These are phyloP conservation scores for Camellia lanceoleosa DNA, from an alignment of 148 eudicot species.

Conservation along the genomic window DNA sequence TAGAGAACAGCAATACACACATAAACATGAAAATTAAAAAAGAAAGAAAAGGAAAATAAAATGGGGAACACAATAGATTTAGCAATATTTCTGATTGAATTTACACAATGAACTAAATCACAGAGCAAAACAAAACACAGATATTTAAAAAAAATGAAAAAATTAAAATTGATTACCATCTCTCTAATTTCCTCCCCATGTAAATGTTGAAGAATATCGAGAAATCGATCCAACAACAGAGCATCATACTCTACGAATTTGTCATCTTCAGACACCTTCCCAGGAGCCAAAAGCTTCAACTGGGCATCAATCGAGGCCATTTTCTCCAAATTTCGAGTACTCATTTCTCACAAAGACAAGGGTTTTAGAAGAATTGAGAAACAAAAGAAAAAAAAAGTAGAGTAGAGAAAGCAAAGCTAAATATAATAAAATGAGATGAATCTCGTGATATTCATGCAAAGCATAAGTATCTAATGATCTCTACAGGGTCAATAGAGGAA, in stretches of 20 bases:
- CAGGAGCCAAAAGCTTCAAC: conserved; percentile 65
- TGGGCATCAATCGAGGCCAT: conserved; percentile 84
- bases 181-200: conserved; percentile 27
- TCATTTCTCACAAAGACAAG: conserved; percentile 24
- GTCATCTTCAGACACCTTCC: conserved; percentile 78
- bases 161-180: conserved; percentile 38
- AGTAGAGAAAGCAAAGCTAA: no score
- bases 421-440: no score
- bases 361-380: no score
- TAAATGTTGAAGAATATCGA: conserved; percentile 74
- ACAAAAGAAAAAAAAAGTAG: no score
- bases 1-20: no score
- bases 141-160: not conserved
- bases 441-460: no score
- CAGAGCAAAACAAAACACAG: not conserved
- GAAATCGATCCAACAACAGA: conserved; percentile 77
- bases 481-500: no score
- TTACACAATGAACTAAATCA: not conserved
- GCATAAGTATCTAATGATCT: no score
- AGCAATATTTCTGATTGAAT: not conserved
- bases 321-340: conserved; percentile 55
- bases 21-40: no score
- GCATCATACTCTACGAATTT: conserved; percentile 88
- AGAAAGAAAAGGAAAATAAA: no score
- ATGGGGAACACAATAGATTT: no score